Evolutionary conservation across 805 yeast species (phyloP).

Genomic region (Lipomyces mesembrius): DNA sequence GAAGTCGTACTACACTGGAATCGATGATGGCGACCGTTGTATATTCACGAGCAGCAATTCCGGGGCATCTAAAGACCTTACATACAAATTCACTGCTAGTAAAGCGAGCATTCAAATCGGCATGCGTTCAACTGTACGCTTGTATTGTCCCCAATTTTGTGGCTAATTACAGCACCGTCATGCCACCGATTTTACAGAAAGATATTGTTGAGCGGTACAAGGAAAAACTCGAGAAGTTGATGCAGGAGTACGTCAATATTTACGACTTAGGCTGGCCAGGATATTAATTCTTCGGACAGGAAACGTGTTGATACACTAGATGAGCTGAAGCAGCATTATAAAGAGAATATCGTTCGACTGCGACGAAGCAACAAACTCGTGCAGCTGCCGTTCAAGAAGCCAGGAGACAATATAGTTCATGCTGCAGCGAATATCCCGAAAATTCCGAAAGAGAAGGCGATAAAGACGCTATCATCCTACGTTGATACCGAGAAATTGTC

Average conservation of each 20-base stretch:
- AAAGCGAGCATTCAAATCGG: background rate
- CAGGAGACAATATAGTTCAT: background rate
- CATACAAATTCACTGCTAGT: background rate
- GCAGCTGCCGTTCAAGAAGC: conserved; percentile 25
- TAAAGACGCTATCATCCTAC: conserved; percentile 72
- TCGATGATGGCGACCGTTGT: background rate
- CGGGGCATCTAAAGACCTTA: background rate
- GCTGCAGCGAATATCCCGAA: conserved; percentile 38
- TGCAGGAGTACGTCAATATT: conserved; percentile 33
- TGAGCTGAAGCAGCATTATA: conserved; percentile 64
- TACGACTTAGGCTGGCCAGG: conserved; percentile 20
- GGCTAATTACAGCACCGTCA: background rate
- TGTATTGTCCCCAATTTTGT: background rate
- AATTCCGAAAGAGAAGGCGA: conserved; percentile 48
- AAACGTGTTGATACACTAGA: conserved; percentile 56
- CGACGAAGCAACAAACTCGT: conserved; percentile 53
- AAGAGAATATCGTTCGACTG: conserved; percentile 61
- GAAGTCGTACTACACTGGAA: background rate
- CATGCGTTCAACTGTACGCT: background rate
- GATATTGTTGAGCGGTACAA: conserved; percentile 50
- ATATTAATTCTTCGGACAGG: conserved; percentile 6
- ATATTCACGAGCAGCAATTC: background rate
- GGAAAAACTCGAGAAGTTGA: conserved; percentile 49
- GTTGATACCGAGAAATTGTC: conserved; percentile 69
- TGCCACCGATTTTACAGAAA: conserved; percentile 9